Conservation (phyloP, 768 basidiomycete genomes). For the Inosperma sp. region DNA sequence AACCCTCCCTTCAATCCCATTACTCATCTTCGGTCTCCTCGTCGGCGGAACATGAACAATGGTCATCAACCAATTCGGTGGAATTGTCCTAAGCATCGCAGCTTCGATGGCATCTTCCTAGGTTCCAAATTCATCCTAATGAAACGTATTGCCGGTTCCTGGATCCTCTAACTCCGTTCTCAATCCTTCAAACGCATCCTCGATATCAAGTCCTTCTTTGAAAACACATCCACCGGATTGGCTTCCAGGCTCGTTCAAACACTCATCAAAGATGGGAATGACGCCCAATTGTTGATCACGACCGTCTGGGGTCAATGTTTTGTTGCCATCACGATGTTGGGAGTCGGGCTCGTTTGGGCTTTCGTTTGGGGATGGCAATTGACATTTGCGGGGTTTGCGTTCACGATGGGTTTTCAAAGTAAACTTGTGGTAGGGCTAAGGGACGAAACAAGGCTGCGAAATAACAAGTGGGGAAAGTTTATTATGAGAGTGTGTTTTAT, state of each 20-base stretch:
- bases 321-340: constrained; percentile 77
- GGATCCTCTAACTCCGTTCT: constrained; percentile 54
- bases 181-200: constrained; percentile 57
- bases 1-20: constrained; percentile 66
- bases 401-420: constrained; percentile 70
- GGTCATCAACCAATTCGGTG: constrained; percentile 69
- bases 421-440: constrained; percentile 67
- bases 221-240: constrained; percentile 25
- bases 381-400: constrained; percentile 83
- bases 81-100: constrained; percentile 68
- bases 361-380: constrained; percentile 86
- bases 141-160: constrained; percentile 68
- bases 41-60: constrained; percentile 82
- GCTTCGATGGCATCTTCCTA: constrained; percentile 71
- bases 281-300: constrained; percentile 72
- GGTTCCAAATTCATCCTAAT: constrained; percentile 78
- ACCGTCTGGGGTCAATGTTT: constrained; percentile 65
- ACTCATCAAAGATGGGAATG: constrained; percentile 86
- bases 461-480: constrained; percentile 80
- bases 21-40: constrained; percentile 68
- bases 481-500: constrained; percentile 57
- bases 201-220: constrained; percentile 90
- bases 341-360: constrained; percentile 85
- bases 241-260: constrained; percentile 51
- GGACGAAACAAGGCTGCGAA: constrained; percentile 74